phyloP scores from a whole-genome alignment of 805 yeast genomes.

The Grigorovia jiainica region DNA sequence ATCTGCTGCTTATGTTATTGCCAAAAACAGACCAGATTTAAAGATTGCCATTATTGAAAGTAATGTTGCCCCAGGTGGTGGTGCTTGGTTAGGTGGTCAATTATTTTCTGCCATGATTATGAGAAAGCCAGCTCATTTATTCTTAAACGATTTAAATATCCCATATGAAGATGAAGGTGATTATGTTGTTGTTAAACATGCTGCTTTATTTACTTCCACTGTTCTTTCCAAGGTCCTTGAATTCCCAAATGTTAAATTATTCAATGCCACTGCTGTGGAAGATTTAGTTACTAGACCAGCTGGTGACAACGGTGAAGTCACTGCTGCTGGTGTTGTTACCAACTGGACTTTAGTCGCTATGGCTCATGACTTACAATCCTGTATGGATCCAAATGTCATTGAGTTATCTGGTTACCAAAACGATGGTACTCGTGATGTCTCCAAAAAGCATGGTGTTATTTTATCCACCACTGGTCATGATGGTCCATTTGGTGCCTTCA shows the following conservation, averaged over 20 bases:
- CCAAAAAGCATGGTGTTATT: slow-evolving; percentile 37
- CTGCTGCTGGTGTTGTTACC: slow-evolving; percentile 73
- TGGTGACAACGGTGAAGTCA: slow-evolving; percentile 43
- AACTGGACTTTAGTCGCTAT: slow-evolving; percentile 74
- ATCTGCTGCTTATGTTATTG: slow-evolving; percentile 65
- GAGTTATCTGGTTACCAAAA: slow-evolving; percentile 35
- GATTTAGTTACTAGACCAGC: slow-evolving; percentile 67
- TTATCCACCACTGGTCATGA: slow-evolving; percentile 74
- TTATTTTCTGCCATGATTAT: slow-evolving; percentile 69
- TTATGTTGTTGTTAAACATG: slow-evolving; percentile 72
- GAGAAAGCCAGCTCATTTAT: slow-evolving; percentile 69
- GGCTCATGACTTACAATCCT: slow-evolving; percentile 68
- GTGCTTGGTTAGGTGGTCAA: slow-evolving; percentile 72
- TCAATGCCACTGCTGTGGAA: slow-evolving; percentile 75
- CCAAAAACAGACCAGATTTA: slow-evolving; percentile 65
- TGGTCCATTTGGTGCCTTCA: slow-evolving; percentile 76
- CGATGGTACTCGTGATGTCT: slow-evolving; percentile 29
- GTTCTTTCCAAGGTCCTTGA: slow-evolving; percentile 57
- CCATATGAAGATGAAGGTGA: slow-evolving; percentile 74
- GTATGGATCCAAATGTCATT: slow-evolving; percentile 79
- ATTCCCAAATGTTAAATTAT: slow-evolving; percentile 66
- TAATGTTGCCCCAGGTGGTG: slow-evolving; percentile 72
- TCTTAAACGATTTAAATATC: slow-evolving; percentile 53
- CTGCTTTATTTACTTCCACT: slow-evolving; percentile 68
- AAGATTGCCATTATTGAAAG: slow-evolving; percentile 69